Evolutionary conservation across 495 filamentous ascomycete genomes (phyloP).

Genomic region (Bombardia bombarda): DNA sequence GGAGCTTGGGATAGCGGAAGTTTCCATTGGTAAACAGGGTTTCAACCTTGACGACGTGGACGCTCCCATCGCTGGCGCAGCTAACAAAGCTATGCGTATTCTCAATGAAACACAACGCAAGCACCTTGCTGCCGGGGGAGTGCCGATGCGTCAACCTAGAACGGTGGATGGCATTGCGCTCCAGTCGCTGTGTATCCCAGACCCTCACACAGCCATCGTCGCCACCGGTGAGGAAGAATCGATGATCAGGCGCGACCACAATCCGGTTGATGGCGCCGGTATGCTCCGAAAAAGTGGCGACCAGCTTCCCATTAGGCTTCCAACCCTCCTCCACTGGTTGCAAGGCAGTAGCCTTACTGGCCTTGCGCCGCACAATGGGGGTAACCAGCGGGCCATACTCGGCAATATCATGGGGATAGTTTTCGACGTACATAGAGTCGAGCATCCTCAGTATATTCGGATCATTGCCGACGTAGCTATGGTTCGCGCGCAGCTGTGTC

Average conservation of each 20-base stretch:
- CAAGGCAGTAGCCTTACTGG: constrained; percentile 38
- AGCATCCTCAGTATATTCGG: constrained; percentile 79
- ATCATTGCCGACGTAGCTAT: constrained; percentile 83
- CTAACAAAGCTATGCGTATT: constrained; percentile 91
- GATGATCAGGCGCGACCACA: constrained; percentile 78
- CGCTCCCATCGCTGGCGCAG: constrained; percentile 80
- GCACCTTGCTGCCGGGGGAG: constrained; percentile 58
- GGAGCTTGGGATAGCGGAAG: constrained; percentile 69
- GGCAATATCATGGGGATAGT: constrained; percentile 72
- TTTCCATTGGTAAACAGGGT: constrained; percentile 50
- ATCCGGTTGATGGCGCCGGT: constrained; percentile 74
- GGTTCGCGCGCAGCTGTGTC: constrained; percentile 35
- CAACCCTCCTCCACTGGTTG: constrained; percentile 51
- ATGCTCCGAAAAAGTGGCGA: constrained; percentile 86
- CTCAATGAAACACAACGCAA: constrained; percentile 80
- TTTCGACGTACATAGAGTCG: constrained; percentile 82
- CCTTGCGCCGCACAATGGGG: constrained; percentile 55
- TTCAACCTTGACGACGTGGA: constrained; percentile 84
- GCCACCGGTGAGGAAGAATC: constrained; percentile 88
- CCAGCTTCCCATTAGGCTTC: constrained; percentile 75
- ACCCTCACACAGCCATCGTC: constrained; percentile 89
- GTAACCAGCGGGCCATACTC: constrained; percentile 78
- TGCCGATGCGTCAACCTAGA: constrained; percentile 84
- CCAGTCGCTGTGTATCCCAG: constrained; percentile 86
- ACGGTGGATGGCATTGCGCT: constrained; percentile 79